A percentile compares a stretch with the other conserved stretches of the same genome.
These are phyloP conservation scores for Leccinum insolens DNA, from an alignment of 1,284 basidiomycete species.

Conservation along the genomic window DNA sequence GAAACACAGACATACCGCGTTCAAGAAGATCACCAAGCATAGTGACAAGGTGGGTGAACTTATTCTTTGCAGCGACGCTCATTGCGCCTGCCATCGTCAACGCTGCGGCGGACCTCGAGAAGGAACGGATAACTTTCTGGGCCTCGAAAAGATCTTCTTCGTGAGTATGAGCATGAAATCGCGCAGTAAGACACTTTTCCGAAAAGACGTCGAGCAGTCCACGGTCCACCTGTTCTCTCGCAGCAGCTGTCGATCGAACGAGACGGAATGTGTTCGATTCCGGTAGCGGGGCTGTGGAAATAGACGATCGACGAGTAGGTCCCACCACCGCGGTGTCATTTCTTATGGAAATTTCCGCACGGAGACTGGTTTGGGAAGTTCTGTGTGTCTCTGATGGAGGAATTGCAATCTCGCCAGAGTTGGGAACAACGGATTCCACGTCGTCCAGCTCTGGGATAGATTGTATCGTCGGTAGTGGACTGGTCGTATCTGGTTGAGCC, in stretches of 20 bases:
- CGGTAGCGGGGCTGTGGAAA: constrained; percentile 47
- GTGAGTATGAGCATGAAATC: constrained; percentile 58
- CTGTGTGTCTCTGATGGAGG: constrained; percentile 4
- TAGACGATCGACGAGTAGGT: constrained; percentile 54
- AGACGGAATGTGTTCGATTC: constrained; percentile 66
- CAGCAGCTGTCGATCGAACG: constrained; percentile 67
- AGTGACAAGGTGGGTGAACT: constrained; percentile 74
- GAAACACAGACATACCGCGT: constrained; percentile 60
- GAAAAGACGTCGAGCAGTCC: constrained; percentile 73
- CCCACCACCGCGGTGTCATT: constrained; percentile 23
- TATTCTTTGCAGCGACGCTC: constrained; percentile 55
- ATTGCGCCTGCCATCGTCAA: constrained; percentile 57
- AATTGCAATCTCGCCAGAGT: constrained; percentile 7
- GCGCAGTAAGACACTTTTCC: constrained; percentile 60
- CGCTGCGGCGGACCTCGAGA: constrained; percentile 49
- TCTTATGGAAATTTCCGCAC: constrained; percentile 17
- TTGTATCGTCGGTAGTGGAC: constrained; percentile 57
- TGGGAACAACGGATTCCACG: constrained; percentile 23
- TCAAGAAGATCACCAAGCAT: constrained; percentile 93
- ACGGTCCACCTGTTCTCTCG: constrained; percentile 69
- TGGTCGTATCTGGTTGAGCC: constrained; percentile 42
- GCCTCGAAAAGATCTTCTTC: constrained; percentile 67
- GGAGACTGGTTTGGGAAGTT: too few relatives aligned
- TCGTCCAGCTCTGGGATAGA: constrained; percentile 59
- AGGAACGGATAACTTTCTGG: constrained; percentile 46